A percentile compares a stretch with the other conserved stretches of the same genome.
phyloP scores from a whole-genome alignment of 169 alveolate genomes.

The Miamiensis avidus region DNA sequence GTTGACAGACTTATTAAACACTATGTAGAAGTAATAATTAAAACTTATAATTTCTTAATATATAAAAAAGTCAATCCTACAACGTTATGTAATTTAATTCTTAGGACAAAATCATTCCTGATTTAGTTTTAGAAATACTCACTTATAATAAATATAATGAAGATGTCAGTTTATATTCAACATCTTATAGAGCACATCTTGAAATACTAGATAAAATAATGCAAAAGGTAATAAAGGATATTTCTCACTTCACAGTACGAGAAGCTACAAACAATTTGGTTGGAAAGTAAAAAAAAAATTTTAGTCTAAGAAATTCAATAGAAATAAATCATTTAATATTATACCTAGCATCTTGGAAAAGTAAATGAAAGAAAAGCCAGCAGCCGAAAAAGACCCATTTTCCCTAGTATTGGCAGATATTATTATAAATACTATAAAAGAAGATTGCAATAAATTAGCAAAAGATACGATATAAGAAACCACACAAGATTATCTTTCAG shows the following conservation, averaged over 20 bases:
- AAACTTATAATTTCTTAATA: neutral
- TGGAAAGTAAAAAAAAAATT: neutral
- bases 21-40: slow-evolving; percentile 20
- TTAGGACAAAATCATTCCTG: slow-evolving; percentile 48
- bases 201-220: slow-evolving; percentile 35
- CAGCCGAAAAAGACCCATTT: slow-evolving; percentile 44
- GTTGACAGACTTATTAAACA: slow-evolving; percentile 4
- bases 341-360: slow-evolving; percentile 27
- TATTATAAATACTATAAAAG: slow-evolving; percentile 1
- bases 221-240: slow-evolving; percentile 33
- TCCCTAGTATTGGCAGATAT: slow-evolving; percentile 26
- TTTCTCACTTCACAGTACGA: slow-evolving; percentile 35
- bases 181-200: slow-evolving; percentile 23
- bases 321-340: neutral
- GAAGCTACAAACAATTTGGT: slow-evolving; percentile 44
- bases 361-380: slow-evolving; percentile 31
- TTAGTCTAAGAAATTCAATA: neutral
- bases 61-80: neutral
- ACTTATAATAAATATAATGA: slow-evolving; percentile 45
- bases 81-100: neutral
- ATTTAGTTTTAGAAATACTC: slow-evolving; percentile 34
- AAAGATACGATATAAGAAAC: slow-evolving; percentile 17
- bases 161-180: slow-evolving; percentile 42
- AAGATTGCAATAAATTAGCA: slow-evolving; percentile 14
- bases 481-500: slow-evolving; percentile 14